These are phyloP conservation scores for Capniomyces stellatus DNA, from an alignment of 371 early-diverging fungal species.

Conservation along the genomic window DNA sequence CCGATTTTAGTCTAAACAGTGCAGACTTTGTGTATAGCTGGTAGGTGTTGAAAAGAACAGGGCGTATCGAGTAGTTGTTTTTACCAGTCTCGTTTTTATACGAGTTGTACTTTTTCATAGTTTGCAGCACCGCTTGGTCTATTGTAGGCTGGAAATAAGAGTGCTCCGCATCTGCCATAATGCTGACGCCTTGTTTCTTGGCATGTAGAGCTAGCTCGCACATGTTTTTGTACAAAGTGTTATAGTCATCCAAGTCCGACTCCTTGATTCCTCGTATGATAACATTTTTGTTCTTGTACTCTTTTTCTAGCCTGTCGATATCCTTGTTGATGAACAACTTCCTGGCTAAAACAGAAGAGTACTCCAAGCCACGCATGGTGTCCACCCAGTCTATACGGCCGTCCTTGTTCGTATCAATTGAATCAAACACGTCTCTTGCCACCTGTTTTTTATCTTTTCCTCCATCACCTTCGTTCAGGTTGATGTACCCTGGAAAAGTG, in stretches of 20 bases:
- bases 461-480: neutral
- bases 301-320: neutral
- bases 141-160: slow-evolving; percentile 84
- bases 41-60: slow-evolving; percentile 78
- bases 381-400: slow-evolving; percentile 42
- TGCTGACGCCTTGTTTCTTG: slow-evolving; percentile 35
- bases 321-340: slow-evolving; percentile 5
- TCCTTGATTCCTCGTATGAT: neutral
- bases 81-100: slow-evolving; percentile 12
- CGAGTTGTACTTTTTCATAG: slow-evolving; percentile 49
- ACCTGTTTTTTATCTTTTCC: neutral
- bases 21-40: slow-evolving; percentile 86
- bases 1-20: slow-evolving; percentile 38
- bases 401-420: slow-evolving; percentile 30
- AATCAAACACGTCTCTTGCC: slow-evolving; percentile 20
- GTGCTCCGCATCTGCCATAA: slow-evolving; percentile 92
- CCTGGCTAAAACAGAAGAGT: slow-evolving; percentile 31
- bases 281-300: neutral
- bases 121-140: slow-evolving; percentile 55
- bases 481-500: slow-evolving; percentile 13
- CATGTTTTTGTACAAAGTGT: slow-evolving; percentile 41
- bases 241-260: slow-evolving; percentile 50
- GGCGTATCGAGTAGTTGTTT: slow-evolving; percentile 11
- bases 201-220: slow-evolving; percentile 45
- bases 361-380: slow-evolving; percentile 32